Evolutionary conservation across 2,329 filamentous ascomycete species (phyloP), one percentile per base, ranked within the genome.

Genomic region (Cadophora malorum): DNA sequence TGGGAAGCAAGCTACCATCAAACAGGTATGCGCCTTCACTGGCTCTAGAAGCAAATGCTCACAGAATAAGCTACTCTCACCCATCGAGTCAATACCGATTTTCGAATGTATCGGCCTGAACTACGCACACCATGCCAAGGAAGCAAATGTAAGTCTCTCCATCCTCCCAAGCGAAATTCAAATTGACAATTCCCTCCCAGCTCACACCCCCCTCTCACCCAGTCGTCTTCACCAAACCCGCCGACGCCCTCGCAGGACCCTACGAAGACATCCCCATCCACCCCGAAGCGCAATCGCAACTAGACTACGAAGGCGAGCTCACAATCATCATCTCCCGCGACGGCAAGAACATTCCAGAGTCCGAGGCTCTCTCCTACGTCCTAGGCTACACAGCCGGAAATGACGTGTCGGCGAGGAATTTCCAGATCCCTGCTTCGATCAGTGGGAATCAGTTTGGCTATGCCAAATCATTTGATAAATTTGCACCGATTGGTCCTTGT

Each of bases 271-370:
- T 86, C 0, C 72, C 80, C 0, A 80, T 86, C 28, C 84, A 84
- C 8, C 81, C 81, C 66, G 79, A 85, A 56, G 81, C 81, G 0
- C 84, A 86, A 69, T 79, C 84, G 69, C 79, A 79, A 16, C 79
- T 83, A 8, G 84, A 86, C 73, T 86, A 84, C 68, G 83, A 94
- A 80, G 91, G 90, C 77, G 91, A 94, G 80, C 83, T 94, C 6
- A 76, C 81, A 65, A 77, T 83, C 38, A 80, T 83, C 67, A 91
- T 93, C 71, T 79, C 77, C 16, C 74, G 74, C 25, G 78, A 80
- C 64, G 79, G 76, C 21, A 81, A 81, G 63, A 76, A 84, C 70
- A 76, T 83, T 1, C 72, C 78, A 3, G 77, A 80, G 68, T 67
- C 74, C 0, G 75, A 81, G 6, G 81, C 81, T 0, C 75, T 76